These are phyloP conservation scores for Alternaria incomplexa DNA, from an alignment of 2,329 filamentous ascomycete genomes.

Conservation along the genomic window DNA sequence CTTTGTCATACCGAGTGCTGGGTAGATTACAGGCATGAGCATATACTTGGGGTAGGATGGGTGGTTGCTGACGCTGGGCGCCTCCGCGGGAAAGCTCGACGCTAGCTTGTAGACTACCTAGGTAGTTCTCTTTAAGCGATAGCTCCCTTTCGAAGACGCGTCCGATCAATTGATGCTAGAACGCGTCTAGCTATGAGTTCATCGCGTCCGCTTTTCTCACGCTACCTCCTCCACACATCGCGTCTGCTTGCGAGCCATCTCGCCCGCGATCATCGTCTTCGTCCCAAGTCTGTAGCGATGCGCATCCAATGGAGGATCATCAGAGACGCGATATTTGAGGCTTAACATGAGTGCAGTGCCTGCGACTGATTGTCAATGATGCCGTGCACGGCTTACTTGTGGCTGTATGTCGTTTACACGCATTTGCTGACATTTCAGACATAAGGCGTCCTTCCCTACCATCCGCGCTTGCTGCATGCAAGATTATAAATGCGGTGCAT, in stretches of 20 bases:
- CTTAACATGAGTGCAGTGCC: background rate
- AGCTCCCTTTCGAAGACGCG: background rate
- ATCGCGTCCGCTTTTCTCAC: background rate
- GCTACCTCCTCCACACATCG: background rate
- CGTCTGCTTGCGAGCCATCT: background rate
- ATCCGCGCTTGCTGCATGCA: background rate
- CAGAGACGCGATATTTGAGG: background rate
- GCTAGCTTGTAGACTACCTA: background rate
- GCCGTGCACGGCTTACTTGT: background rate
- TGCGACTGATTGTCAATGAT: background rate
- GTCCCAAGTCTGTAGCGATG: background rate
- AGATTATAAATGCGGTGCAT: constrained; percentile 2
- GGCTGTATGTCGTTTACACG: background rate
- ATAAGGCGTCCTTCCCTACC: background rate
- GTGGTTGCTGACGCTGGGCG: background rate
- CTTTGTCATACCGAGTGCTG: background rate
- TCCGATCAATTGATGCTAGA: background rate
- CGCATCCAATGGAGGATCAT: background rate
- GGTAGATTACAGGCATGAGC: background rate
- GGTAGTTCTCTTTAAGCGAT: background rate
- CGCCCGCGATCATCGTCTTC: fast-evolving
- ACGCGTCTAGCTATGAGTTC: background rate
- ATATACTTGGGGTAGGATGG: background rate
- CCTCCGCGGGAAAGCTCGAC: background rate
- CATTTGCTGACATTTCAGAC: background rate